These are phyloP conservation scores for Blastobotrys parvus DNA, from an alignment of 805 yeast species.

Conservation along the genomic window DNA sequence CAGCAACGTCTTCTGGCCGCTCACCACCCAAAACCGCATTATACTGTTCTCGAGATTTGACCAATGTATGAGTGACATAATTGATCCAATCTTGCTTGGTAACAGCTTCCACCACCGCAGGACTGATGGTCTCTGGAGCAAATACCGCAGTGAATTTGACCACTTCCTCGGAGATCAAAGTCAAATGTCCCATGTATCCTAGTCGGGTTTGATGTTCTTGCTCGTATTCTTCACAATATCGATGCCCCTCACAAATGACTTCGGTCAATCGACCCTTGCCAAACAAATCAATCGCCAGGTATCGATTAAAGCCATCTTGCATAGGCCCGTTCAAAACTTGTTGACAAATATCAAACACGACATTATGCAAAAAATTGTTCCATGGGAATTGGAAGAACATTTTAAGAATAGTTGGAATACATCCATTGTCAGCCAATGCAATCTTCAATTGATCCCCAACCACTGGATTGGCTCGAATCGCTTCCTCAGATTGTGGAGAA, in stretches of 20 bases:
- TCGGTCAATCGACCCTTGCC: constrained; percentile 54
- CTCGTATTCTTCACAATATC: constrained; percentile 51
- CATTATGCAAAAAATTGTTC: constrained; percentile 96
- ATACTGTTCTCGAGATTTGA: constrained; percentile 87
- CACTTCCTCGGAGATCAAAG: constrained; percentile 89
- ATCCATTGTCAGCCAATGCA: constrained; percentile 64
- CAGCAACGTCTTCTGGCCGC: constrained; percentile 32
- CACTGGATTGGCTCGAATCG: constrained; percentile 51
- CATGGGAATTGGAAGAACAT: constrained; percentile 85
- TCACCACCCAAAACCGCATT: constrained; percentile 89
- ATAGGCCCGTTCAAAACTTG: constrained; percentile 84
- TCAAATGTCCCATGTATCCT: constrained; percentile 97
- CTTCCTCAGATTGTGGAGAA: constrained; percentile 29
- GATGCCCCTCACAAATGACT: constrained; percentile 54
- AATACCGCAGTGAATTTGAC: constrained; percentile 70
- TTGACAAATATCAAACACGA: constrained; percentile 92
- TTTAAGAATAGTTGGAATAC: constrained; percentile 56
- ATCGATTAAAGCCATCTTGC: constrained; percentile 80
- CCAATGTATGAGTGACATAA: constrained; percentile 74
- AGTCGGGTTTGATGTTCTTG: constrained; percentile 54
- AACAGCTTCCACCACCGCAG: constrained; percentile 41
- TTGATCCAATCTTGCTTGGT: constrained; percentile 59
- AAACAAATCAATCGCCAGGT: constrained; percentile 60
- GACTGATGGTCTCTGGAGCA: constrained; percentile 51
- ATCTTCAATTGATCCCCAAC: constrained; percentile 86